Base-by-base conservation (phyloP, 2,329 filamentous ascomycete genomes). In the Chaetomiaceae sp. region DNA sequence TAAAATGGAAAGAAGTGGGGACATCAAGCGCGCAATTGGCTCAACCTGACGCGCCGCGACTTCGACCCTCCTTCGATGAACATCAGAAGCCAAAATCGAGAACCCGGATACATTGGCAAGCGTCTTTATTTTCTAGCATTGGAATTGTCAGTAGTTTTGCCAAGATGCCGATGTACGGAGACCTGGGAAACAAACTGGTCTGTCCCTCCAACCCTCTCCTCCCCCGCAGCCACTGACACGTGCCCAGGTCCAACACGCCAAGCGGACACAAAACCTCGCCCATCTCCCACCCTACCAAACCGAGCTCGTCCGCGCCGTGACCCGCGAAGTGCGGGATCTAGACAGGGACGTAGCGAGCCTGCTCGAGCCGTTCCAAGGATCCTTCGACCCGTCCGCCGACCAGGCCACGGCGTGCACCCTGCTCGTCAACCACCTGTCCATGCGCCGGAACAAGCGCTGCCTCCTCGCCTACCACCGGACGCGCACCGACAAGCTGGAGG, bases 391-490 rank as follows among this genome's bases (percentile, higher is more conserved):
- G 0, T 82, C 85, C 15, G 81, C 85, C 11, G 85, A 96, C 64
- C 89, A 90, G 40, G 89, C 88, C 9, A 87, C 87, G 29, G 91
- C 92, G 3, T 95, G 90, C 67, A 89, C 89, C 1, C 78, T 99
- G 22, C 82, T 99, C 20, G 91, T 97, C 57, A 89, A 96, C 68
- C 92, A 99, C 68, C 76, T 99, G 11, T 91, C 89, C 62, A 96
- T 97, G 88, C 85, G 94, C 45, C 82, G 94, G 51, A 96, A 99
- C 71, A 99, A 99, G 71, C 86, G 94, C 39, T 99, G 94, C 66
- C 78, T 99, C 19, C 81, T 99, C 6, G 91, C 92, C 4, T 99
- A 99, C 68, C 94, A 99, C 69, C 85, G 88, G 29, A 91, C 90
- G 17, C 83, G 94, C 47, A 88, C 89, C 2, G 89, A 96, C 67